Conservation (phyloP, 2,329 filamentous ascomycete species). For the Sclerotinia nivalis region DNA sequence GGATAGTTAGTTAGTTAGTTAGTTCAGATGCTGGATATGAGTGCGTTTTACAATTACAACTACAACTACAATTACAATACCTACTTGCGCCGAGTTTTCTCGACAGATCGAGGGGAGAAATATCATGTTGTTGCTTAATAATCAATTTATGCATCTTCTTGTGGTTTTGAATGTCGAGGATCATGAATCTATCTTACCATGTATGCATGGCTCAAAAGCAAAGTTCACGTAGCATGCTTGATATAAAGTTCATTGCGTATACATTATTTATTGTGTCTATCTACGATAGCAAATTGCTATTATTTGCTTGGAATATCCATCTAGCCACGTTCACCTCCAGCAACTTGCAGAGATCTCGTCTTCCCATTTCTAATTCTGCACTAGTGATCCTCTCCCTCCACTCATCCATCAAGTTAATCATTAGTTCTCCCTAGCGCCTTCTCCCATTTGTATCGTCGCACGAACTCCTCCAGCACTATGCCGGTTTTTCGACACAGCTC, state of each 20-base stretch:
- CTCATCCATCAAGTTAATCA: background rate
- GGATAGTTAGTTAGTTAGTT: background rate
- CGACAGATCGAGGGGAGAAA: too few relatives aligned
- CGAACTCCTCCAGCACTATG: background rate
- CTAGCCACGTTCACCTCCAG: background rate
- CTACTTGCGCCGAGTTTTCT: background rate
- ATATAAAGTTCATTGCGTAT: background rate
- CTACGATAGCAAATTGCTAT: background rate
- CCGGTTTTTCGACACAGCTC: background rate
- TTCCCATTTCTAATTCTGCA: background rate
- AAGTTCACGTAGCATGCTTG: background rate
- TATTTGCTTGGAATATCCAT: background rate
- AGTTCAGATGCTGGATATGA: background rate
- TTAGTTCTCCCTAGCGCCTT: background rate
- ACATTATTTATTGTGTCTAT: conserved; percentile 7
- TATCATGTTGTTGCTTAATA: too few relatives aligned
- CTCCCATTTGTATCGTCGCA: background rate
- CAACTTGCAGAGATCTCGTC: background rate
- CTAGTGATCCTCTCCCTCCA: background rate
- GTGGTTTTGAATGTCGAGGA: background rate
- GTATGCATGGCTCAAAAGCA: background rate
- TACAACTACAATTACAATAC: background rate
- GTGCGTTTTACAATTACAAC: background rate
- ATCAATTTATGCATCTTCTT: background rate
- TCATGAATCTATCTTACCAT: too few relatives aligned